A percentile compares a stretch with the other conserved stretches of the same genome.
These are phyloP conservation scores for Fimicolochytrium jonesii DNA, from an alignment of 192 early-diverging fungal species.

Conservation along the genomic window DNA sequence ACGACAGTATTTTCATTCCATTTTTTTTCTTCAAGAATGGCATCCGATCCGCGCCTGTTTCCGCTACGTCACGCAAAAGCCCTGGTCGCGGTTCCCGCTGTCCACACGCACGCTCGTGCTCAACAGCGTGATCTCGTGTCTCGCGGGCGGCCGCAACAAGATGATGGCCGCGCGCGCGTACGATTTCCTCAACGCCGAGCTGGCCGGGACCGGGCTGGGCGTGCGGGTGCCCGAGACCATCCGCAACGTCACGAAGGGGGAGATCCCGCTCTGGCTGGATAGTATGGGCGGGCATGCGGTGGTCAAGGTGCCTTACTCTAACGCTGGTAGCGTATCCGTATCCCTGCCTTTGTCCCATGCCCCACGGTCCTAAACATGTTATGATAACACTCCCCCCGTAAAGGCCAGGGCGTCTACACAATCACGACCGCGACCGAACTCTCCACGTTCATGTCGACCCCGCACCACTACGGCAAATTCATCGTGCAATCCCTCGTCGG, in stretches of 20 bases:
- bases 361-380: neutral
- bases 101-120: slow-evolving; percentile 71
- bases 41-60: slow-evolving; percentile 84
- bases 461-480: slow-evolving; percentile 87
- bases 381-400: too few species aligned
- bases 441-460: slow-evolving; percentile 64
- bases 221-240: slow-evolving; percentile 80
- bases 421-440: slow-evolving; percentile 76
- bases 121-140: slow-evolving; percentile 71
- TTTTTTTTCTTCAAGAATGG: slow-evolving; percentile 49
- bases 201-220: slow-evolving; percentile 61
- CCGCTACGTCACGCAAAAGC: slow-evolving; percentile 83
- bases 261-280: slow-evolving; percentile 77
- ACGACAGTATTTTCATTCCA: too few species aligned
- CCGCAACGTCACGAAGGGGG: slow-evolving; percentile 74
- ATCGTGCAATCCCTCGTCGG: slow-evolving; percentile 87
- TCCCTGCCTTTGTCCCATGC: neutral
- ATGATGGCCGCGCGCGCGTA: slow-evolving; percentile 86
- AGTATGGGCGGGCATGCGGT: slow-evolving; percentile 85
- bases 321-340: slow-evolving; percentile 54
- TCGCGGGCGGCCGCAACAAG: slow-evolving; percentile 87
- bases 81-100: slow-evolving; percentile 81
- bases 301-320: slow-evolving; percentile 81
- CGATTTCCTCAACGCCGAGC: slow-evolving; percentile 79
- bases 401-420: slow-evolving; percentile 85